Conservation (phyloP, 306 rosid species). For the Quercus aquifolioides region DNA sequence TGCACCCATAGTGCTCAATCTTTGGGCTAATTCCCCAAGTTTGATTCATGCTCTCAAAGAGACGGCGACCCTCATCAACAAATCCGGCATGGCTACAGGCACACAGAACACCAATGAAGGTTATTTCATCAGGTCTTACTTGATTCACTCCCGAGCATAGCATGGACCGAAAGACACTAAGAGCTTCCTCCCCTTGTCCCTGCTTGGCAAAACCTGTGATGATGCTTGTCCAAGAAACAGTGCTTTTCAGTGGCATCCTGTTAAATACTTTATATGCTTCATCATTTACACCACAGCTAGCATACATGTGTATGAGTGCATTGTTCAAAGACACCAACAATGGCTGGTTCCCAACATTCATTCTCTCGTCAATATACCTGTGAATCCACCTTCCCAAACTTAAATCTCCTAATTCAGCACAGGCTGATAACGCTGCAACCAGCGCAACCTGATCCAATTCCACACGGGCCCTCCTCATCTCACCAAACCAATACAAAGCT, state of each 20-base stretch:
- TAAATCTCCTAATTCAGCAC: constrained; percentile 67
- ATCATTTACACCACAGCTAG: constrained; percentile 57
- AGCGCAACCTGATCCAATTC: constrained; percentile 59
- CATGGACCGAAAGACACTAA: constrained; percentile 53
- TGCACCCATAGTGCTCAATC: constrained; percentile 83
- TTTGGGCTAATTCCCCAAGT: constrained; percentile 50
- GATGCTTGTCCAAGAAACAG: constrained; percentile 76
- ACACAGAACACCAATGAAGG: constrained; percentile 63
- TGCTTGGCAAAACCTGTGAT: constrained; percentile 72
- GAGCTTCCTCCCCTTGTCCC: constrained; percentile 68
- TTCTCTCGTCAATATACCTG: constrained; percentile 32
- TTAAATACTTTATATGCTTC: constrained; percentile 53
- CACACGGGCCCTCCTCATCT: constrained; percentile 60
- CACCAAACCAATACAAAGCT: constrained; percentile 54
- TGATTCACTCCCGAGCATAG: constrained; percentile 31
- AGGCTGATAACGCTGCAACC: constrained; percentile 64
- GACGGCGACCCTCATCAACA: constrained; percentile 45
- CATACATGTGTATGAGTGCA: constrained; percentile 82
- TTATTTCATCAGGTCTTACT: constrained; percentile 66
- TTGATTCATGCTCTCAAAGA: constrained; percentile 56
- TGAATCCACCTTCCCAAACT: constrained; percentile 72
- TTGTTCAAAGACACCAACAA: constrained; percentile 53
- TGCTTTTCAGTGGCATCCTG: constrained; percentile 46
- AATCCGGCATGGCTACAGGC: constrained; percentile 87
- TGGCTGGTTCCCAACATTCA: constrained; percentile 19